Evolutionary conservation across 1,139 yeast genomes (phyloP), one percentile per base, ranked within the genome.

Genomic region (Diutina pseudorugosa): DNA sequence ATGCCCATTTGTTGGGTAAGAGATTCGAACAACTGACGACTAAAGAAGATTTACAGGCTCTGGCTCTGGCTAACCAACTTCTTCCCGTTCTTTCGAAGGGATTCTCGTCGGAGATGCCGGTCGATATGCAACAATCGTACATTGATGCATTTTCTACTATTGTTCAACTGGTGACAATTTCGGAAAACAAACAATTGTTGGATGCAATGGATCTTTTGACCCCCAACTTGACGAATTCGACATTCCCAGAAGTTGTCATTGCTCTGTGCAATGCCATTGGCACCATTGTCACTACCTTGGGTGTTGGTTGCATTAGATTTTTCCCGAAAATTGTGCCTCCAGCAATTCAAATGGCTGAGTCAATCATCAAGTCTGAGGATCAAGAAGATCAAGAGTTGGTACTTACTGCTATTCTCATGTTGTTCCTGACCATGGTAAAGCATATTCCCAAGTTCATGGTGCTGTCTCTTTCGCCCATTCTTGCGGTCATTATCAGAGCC

Each of bases 271-370:
- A 84, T 60, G 83, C 85, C 54, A 77, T 88, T 56, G 81, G 88
- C 53, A 82, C 83, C 56, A 70, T 88, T 54, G 77, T 88, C 53
- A 80, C 82, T 53, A 77, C 81, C 18, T 68, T 91, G 52, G 98
- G 98, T 50, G 93, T 95, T 27, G 86, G 89, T 62, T 76, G 85
- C 55, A 85, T 93, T 65, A 94, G 96, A 7, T 80, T 76, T 61
- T 88, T 89, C 73, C 88, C 96, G 36, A 84, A 83, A 65, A 82
- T 91, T 61, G 80, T 93, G 55, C 90, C 93, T 14, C 87, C 88
- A 14, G 74, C 88, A 8, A 74, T 89, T 55, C 69, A 72, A 44
- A 75, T 88, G 50, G 84, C 88, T 72, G 64, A 66, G 47, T 51
- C 59, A 1, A 62, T 71, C 1, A 53, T 54, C 27, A 65, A 58